These are phyloP conservation scores for Aspergillus texensis DNA, from an alignment of 2,329 filamentous ascomycete genomes.

Conservation along the genomic window DNA sequence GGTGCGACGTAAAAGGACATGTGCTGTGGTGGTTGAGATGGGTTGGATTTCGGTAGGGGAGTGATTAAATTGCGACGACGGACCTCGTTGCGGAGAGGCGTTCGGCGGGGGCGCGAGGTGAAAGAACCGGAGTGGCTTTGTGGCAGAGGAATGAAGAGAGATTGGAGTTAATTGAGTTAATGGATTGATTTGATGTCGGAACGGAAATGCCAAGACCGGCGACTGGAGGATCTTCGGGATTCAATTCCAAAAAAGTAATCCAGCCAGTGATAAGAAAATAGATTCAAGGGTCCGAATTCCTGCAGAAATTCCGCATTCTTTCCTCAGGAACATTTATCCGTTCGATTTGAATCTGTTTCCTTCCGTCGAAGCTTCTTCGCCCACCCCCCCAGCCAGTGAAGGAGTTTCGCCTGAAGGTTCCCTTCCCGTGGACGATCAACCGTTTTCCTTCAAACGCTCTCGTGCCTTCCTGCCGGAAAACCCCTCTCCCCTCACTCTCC, in stretches of 20 bases:
- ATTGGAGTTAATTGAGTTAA: slow-evolving; percentile 27
- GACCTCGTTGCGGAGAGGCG: not conserved
- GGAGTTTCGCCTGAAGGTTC: not conserved
- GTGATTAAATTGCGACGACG: not conserved
- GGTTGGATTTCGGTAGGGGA: not conserved
- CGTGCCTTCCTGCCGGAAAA: slow-evolving; percentile 16
- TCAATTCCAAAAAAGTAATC: not conserved
- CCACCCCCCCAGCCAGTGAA: not conserved
- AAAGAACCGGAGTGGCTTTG: not conserved
- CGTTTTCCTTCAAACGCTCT: slow-evolving; percentile 4
- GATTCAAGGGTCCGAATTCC: not conserved
- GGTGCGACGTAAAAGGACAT: slow-evolving; percentile 70
- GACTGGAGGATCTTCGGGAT: slow-evolving; percentile 10
- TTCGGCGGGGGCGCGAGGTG: not conserved
- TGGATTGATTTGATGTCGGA: slow-evolving; percentile 23
- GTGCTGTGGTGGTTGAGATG: not conserved
- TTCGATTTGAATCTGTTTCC: not conserved
- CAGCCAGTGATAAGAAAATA: slow-evolving; percentile 7
- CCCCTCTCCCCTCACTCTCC: slow-evolving; percentile 23
- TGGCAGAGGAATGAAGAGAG: not conserved
- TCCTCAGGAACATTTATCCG: not conserved
- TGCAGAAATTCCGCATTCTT: not conserved
- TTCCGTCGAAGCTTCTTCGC: not conserved
- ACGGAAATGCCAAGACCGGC: slow-evolving; percentile 34
- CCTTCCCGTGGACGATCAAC: not conserved